Evolutionary conservation across 805 yeast species (phyloP), one percentile per base, ranked within the genome.

Genomic region (Candida loeiensis): DNA sequence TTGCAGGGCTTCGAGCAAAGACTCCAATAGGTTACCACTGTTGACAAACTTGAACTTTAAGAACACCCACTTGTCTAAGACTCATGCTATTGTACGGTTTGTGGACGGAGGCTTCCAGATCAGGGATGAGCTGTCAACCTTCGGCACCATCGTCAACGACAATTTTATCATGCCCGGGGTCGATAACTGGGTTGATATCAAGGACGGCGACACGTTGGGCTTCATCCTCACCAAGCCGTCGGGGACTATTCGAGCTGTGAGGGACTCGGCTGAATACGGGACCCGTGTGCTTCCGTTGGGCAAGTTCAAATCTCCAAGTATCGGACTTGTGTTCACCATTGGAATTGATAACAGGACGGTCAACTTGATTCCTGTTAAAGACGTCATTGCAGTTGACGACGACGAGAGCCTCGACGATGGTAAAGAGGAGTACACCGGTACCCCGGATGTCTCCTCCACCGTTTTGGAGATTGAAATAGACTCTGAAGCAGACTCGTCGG

Each of bases 41-140:
- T 33, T 45, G n/a, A 44, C 54, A 35, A 69, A 69, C 46, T 55
- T 69, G 39, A 50, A 40, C 45, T 59, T 69, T 45, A 44, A 48
- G 21, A 60, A 63, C 45, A 45, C 59, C 29, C 73, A 68, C 46
- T 46, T 69, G 34, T 66, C 72, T 6, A 67, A 66, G 46, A 32
- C 45, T 4, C 74, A 69, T 45, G 73, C 73, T 7, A 39, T 44
- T 13, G 37, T 66, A 24, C 44, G 42, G 38, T 32, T 40, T 29
- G 41, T 32, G 4, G 45, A 56, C 20, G 54, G 52, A 12, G 28
- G 19, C 11, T 50, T 66, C 24, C 50, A 38, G 26, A 37, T 64
- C 30, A 52, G 49, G 43, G 74, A 69, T 41, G 40, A 45, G 19
- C 45, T 45, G 19, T 66, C 72, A 4, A 64, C 67, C 14, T 68